These are phyloP conservation scores for Euphorbia peplus DNA, from an alignment of 345 rosid species.

Conservation along the genomic window DNA sequence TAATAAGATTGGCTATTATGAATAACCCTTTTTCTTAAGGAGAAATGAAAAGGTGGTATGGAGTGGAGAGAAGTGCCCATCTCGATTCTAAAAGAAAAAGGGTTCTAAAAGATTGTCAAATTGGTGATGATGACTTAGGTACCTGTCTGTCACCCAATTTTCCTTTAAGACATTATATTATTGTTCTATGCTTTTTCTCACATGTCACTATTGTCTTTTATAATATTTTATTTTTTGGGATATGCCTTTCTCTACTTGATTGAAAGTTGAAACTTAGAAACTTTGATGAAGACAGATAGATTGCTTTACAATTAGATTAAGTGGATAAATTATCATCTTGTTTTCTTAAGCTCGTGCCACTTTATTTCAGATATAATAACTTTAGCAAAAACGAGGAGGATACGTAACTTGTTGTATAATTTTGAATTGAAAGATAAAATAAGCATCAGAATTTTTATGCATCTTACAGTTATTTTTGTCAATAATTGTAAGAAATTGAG, in stretches of 20 bases:
- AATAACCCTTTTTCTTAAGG: slow-evolving; percentile 4
- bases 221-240: neutral
- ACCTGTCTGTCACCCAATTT: slow-evolving; percentile 16
- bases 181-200: slow-evolving; percentile 1
- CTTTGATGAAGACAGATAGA: slow-evolving; percentile 14
- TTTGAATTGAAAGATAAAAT: too few species aligned
- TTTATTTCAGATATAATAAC: too few species aligned
- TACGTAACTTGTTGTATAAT: too few species aligned
- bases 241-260: neutral
- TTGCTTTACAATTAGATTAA: slow-evolving; percentile 19
- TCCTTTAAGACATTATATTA: slow-evolving; percentile 16
- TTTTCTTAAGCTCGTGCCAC: too few species aligned
- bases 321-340: neutral
- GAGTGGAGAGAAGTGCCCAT: slow-evolving; percentile 1
- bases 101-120: slow-evolving; percentile 24
- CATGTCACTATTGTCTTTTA: neutral
- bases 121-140: slow-evolving; percentile 27
- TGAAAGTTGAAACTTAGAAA: neutral
- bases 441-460: too few species aligned
- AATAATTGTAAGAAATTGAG: too few species aligned
- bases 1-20: slow-evolving; percentile 8
- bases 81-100: slow-evolving; percentile 15
- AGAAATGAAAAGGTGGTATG: neutral
- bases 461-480: too few species aligned
- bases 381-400: too few species aligned